These are phyloP conservation scores for Pythium myriotylum DNA, from an alignment of 352 stramenopile species.

Conservation along the genomic window DNA sequence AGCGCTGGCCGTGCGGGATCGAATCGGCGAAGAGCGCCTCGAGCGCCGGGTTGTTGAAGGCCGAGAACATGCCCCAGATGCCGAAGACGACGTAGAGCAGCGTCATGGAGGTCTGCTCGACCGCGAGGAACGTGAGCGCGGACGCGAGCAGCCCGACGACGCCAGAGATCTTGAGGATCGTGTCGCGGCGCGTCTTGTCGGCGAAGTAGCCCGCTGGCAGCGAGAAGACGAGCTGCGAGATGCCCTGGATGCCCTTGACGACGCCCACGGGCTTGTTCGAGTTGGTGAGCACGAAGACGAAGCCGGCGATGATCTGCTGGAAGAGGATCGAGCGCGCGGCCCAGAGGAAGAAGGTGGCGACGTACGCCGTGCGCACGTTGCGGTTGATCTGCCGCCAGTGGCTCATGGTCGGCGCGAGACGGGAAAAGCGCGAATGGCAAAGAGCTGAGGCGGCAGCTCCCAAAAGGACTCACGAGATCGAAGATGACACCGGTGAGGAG, in stretches of 20 bases:
- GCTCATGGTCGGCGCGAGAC: not conserved
- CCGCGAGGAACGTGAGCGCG: constrained; percentile 58
- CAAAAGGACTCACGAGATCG: constrained; percentile 11
- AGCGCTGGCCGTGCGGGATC: constrained; percentile 64
- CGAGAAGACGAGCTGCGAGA: constrained; percentile 76
- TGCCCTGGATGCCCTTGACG: constrained; percentile 82
- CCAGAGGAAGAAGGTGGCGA: constrained; percentile 82
- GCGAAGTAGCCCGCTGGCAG: constrained; percentile 68
- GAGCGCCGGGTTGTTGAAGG: constrained; percentile 69
- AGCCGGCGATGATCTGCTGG: constrained; percentile 76
- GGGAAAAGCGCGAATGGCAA: not conserved
- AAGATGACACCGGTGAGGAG: constrained; percentile 4
- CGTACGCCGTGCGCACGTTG: constrained; percentile 69
- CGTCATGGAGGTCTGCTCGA: constrained; percentile 45
- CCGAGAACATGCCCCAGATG: constrained; percentile 69
- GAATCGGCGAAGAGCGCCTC: constrained; percentile 79
- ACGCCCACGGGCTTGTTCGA: constrained; percentile 81
- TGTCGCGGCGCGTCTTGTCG: constrained; percentile 70
- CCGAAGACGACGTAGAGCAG: constrained; percentile 67
- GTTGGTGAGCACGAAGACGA: constrained; percentile 72
- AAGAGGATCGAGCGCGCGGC: constrained; percentile 76
- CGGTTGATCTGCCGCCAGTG: constrained; percentile 15
- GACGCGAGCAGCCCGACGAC: constrained; percentile 48
- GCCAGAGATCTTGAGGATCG: constrained; percentile 62
- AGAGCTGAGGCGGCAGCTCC: no score